Evolutionary conservation across 352 stramenopile species (phyloP).

Genomic region (Phytophthora pini): DNA sequence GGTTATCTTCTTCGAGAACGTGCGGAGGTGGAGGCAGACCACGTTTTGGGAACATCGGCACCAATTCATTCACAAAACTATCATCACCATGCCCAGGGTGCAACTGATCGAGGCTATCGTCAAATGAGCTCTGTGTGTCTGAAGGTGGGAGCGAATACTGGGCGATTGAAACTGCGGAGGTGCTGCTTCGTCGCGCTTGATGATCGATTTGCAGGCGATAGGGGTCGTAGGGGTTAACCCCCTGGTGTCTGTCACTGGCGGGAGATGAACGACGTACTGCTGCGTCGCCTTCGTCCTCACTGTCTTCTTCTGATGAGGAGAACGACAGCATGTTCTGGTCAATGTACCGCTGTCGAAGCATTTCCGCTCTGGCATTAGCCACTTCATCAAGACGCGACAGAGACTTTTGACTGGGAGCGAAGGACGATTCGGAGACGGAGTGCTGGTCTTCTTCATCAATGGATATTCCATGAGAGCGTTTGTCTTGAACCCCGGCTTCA

Average conservation of each 20-base stretch:
- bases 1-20: conserved; percentile 20
- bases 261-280: conserved; percentile 10
- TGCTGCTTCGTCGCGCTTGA: conserved; percentile 32
- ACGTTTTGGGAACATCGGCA: conserved; percentile 63
- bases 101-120: conserved; percentile 47
- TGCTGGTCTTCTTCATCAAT: conserved; percentile 17
- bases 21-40: conserved; percentile 3
- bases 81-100: conserved; percentile 34
- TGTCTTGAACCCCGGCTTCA: background rate
- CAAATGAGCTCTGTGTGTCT: conserved; percentile 67
- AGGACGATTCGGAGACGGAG: conserved; percentile 24
- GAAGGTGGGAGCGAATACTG: conserved; percentile 73
- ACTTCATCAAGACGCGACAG: conserved; percentile 29
- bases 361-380: conserved; percentile 13
- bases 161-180: conserved; percentile 33
- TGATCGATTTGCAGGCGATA: conserved; percentile 41
- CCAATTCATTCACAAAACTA: conserved; percentile 63
- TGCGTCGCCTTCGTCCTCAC: conserved; percentile 14
- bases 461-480: background rate
- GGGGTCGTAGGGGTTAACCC: conserved; percentile 15
- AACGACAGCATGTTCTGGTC: conserved; percentile 36
- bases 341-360: conserved; percentile 27
- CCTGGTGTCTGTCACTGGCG: conserved; percentile 1
- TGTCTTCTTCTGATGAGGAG: conserved; percentile 28
- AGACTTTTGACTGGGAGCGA: conserved; percentile 29